Base-by-base conservation (phyloP, 495 filamentous ascomycete genomes). In the Aspergillus ellipticus region DNA sequence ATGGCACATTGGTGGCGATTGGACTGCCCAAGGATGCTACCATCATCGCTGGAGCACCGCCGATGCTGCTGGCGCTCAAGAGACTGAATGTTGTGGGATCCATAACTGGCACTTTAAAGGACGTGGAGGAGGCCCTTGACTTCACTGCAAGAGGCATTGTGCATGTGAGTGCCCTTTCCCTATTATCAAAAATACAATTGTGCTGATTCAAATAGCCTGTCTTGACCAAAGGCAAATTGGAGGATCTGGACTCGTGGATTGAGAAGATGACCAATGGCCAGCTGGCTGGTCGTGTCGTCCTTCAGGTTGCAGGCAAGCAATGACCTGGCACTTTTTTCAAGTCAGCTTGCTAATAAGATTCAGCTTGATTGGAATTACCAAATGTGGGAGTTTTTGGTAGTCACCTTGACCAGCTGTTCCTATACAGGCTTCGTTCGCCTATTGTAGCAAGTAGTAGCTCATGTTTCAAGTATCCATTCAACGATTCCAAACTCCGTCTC, bases 101-200 rank as follows among this genome's bases (percentile, higher is more conserved):
- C 41, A 42, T 56, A 7, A 50, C 46, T 1, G 54, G 54, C 0
- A 56, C 9, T 6, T 16, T 51, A 24, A 51, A 51, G 22, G 54
- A 56, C 17, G 54, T 56, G 0, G 54, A 56, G 13, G 54, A 56
- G 37, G 54, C 54, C 13, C 54, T 56, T 5, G 54, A 56, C 9
- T 51, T 56, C 41, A 51, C 47, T 1, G 47, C 54, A 16, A 35
- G 54, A 20, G 41, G 19, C 3, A 37, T 56, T n/a, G 54, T 56
- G 2, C 37, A 45, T 45, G 54, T 56, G 29, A 56, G 47, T 24
- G 7, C 6, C 1, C 37, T 19, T 17, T n/a, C 9, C 10, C 6
- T 19, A 35, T 11, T 31, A 13, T 11, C 47, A 28, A 17, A 46
- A 0, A n/a, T 16, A 6, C 24, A 29, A 22, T 48, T n/a, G 4